Evolutionary conservation across 2,329 filamentous ascomycete species (phyloP).

Genomic region (Balansia obtecta): DNA sequence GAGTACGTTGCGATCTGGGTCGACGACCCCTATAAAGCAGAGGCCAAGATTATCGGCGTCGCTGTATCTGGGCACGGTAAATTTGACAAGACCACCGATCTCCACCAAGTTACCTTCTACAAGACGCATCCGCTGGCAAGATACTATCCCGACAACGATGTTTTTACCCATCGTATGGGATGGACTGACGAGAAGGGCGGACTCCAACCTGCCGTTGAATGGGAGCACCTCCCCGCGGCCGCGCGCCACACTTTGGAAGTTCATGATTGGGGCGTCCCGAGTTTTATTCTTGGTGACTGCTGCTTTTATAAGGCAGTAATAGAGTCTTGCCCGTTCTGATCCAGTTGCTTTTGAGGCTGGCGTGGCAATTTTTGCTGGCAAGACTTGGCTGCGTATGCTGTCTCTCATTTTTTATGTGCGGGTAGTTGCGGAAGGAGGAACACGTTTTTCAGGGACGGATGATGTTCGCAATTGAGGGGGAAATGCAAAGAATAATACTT

Average conservation of each 20-base stretch:
- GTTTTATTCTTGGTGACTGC: neutral
- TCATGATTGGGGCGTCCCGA: neutral
- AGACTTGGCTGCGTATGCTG: no score
- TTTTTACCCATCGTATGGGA: neutral
- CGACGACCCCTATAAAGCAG: fast-evolving
- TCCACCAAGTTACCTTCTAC: neutral
- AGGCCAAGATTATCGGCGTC: neutral
- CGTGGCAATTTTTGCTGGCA: no score
- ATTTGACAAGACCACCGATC: neutral
- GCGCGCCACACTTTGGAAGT: neutral
- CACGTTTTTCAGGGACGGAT: no score
- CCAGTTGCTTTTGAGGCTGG: no score
- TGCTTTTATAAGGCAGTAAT: neutral
- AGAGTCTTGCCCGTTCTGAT: no score
- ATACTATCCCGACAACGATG: neutral
- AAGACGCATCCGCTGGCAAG: neutral
- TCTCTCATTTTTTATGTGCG: no score
- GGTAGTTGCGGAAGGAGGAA: no score
- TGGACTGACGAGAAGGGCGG: neutral
- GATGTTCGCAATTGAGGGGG: no score
- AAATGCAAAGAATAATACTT: no score
- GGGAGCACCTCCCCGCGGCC: neutral
- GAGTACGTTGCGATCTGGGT: neutral
- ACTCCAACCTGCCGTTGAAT: neutral
- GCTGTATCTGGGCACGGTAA: neutral